Base-by-base conservation (phyloP, 2,329 filamentous ascomycete species). In the Microdochium nivale region DNA sequence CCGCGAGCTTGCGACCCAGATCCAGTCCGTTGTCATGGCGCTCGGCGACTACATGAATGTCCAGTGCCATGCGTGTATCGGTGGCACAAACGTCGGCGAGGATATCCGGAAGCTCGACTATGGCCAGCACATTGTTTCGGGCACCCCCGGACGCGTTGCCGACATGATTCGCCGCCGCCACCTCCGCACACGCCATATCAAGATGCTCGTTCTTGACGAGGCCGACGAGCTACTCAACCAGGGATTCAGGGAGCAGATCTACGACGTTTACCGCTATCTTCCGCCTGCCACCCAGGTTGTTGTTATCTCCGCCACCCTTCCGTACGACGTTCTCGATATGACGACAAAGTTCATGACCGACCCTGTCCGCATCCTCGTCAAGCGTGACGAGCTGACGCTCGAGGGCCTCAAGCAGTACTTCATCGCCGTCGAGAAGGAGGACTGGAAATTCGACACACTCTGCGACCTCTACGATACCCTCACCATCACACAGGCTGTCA, bases 1-100 rank as follows among this genome's bases (percentile, higher is more conserved):
- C 21, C 90, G 94, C 67, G 94, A 99, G 79, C 78, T 99, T 58
- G 94, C 94, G 47, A 96, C 92, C 25, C 94, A 99, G 73, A 99
- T 99, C 58, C 94, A 99, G 73, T 96, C 90, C 33, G 94, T 99
- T 54, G 88, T 99, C 61, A 95, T 97, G 84, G 94, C 94, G n/a
- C 82, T 99, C n/a, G 94, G 94, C 59, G 94, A 99, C 72, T 99
- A 96, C 78, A 97, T 99, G 94, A 96, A 96, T 67, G 90, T 99
- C 3, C 91, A 99, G 72, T 99, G 94, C 74, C 94, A 99, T 65
- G 92, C 94, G 54, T 99, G 94, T 72, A 97, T 99, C 64, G 94
- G 94, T 60, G 94, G 94, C 54, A 99, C 94, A 59, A 97, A 96
- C 65, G 91, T 99, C 35, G 90, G 94, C 61, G 94, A 97, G 68